Evolutionary conservation across 2,329 filamentous ascomycete genomes (phyloP).

Genomic region (Pyrenophora graminea): DNA sequence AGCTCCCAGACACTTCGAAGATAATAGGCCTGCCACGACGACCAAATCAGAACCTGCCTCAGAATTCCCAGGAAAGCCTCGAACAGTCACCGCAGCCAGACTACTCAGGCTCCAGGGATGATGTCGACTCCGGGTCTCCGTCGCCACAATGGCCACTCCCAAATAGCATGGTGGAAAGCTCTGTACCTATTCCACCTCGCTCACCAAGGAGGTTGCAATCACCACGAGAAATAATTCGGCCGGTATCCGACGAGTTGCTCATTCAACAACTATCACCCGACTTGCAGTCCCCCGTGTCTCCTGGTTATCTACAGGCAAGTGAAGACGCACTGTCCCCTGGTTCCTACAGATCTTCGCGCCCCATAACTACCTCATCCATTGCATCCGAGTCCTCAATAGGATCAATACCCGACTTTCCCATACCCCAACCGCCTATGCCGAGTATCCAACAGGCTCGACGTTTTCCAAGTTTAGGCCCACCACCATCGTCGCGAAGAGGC

Average conservation of each 20-base stretch:
- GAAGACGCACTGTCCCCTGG: conserved; percentile 42
- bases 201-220: conserved; percentile 44
- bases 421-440: conserved; percentile 42
- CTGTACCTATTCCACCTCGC: conserved; percentile 29
- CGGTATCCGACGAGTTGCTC: conserved; percentile 40
- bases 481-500: conserved; percentile 54
- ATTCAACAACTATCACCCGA: conserved; percentile 36
- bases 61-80: conserved; percentile 24
- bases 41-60: conserved; percentile 41
- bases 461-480: conserved; percentile 52
- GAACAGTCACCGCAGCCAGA: conserved; percentile 20
- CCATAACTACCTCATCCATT: conserved; percentile 45
- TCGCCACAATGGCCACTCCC: conserved; percentile 54
- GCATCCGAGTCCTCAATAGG: conserved; percentile 49
- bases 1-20: conserved; percentile 38
- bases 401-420: conserved; percentile 49
- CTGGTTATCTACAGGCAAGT: conserved; percentile 32
- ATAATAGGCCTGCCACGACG: conserved; percentile 43
- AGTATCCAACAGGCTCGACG: conserved; percentile 44
- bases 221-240: conserved; percentile 50
- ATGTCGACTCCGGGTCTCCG: conserved; percentile 33
- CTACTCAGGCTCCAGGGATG: conserved; percentile 20
- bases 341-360: conserved; percentile 37
- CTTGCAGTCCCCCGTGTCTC: conserved; percentile 26
- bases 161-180: conserved; percentile 36